Evolutionary conservation across 768 basidiomycete species (phyloP), one percentile per base, ranked within the genome.

Genomic region (Lactarius tabidus): DNA sequence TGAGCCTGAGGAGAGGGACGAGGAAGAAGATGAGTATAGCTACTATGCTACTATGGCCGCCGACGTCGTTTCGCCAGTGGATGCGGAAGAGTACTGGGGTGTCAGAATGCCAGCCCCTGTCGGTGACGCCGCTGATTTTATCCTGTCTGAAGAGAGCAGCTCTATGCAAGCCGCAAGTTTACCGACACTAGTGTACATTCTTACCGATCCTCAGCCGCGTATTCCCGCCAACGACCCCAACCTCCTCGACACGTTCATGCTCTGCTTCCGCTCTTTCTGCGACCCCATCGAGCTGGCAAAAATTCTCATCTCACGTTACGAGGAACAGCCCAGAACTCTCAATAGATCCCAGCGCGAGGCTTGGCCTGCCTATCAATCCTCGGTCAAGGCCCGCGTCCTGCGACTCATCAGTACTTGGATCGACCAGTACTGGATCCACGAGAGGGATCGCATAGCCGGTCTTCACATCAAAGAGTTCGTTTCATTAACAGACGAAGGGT

Each of bases 251-350:
- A 55, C 61, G 5, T 62, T 66, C 52, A 28, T 66, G 5, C 56
- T 66, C 35, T 66, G 61, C 41, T 66, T 66, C 35, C 60, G 65
- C 4, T 20, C 56, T 15, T 62, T 66, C 35, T 62, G 65, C 23
- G 57, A 62, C 28, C 65, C 65, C 18, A 57, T 66, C 1, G 57
- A 45, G 1, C 39, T 66, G 1, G 65, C 65, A 5, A 66, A 66
- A 41, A 33, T 41, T 9, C 57, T 66, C 35, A 62, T 66, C 33
- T 35, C 51, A 18, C 65, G 65, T 33, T 53, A 54, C 57, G 65
- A 66, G 39, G 56, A 53, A 23, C 56, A 54, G 15, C 65, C 65
- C 29, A 6, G 33, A 8, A 23, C 6, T 20, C 48, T 66, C 15
- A 66, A 62, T 23, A 0, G 31, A 20, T 62, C 65, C 6, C 65